These are phyloP conservation scores for Pichia membranifaciens DNA, from an alignment of 805 yeast genomes.

Conservation along the genomic window DNA sequence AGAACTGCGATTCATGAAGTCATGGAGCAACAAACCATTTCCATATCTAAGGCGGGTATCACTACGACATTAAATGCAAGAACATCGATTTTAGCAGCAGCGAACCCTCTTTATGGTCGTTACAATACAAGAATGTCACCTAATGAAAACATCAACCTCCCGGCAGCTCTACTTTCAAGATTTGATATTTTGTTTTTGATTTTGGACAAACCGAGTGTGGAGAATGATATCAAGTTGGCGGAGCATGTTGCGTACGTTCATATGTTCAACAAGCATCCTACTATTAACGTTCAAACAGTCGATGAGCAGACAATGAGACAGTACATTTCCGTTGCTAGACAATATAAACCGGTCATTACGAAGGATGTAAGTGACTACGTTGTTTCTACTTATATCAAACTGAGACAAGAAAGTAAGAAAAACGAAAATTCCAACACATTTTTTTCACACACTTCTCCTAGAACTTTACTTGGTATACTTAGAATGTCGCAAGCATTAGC, in stretches of 20 bases:
- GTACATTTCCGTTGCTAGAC: conserved; percentile 79
- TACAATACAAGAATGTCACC: conserved; percentile 89
- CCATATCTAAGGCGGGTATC: conserved; percentile 96
- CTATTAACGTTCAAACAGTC: conserved; percentile 64
- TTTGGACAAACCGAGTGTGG: conserved; percentile 76
- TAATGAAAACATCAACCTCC: conserved; percentile 89
- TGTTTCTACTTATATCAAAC: conserved; percentile 76
- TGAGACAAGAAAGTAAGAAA: conserved; percentile 85
- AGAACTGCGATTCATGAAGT: conserved; percentile 98
- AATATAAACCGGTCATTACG: conserved; percentile 79
- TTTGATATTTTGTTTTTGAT: conserved; percentile 86
- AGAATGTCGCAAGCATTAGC: conserved; percentile 95
- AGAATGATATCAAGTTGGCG: conserved; percentile 79
- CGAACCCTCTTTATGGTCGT: conserved; percentile 95
- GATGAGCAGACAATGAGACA: conserved; percentile 79
- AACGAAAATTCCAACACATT: conserved; percentile 71
- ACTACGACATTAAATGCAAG: conserved; percentile 94
- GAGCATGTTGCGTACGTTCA: conserved; percentile 94
- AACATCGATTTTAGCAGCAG: conserved; percentile 93
- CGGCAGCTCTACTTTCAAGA: conserved; percentile 93
- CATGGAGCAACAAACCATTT: conserved; percentile 98
- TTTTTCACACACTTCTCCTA: conserved; percentile 90
- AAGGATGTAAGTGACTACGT: conserved; percentile 81
- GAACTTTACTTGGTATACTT: conserved; percentile 85
- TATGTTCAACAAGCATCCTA: conserved; percentile 86